Evolutionary conservation across 345 rosid species (phyloP), one percentile per base, ranked within the genome.

Genomic region (Rhodamnia argentea): DNA sequence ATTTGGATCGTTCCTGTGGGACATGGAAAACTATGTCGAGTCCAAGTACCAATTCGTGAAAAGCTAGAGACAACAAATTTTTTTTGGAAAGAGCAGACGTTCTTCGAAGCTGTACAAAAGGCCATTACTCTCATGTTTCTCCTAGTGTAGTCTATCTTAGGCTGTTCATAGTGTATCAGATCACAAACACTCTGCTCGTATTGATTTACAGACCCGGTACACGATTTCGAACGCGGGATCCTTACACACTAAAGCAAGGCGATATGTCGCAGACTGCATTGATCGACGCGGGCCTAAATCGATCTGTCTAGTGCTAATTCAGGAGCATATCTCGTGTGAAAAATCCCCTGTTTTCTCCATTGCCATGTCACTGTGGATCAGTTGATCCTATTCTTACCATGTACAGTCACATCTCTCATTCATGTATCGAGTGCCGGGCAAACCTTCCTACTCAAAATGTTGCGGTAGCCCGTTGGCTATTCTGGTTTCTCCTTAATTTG

Each of bases 1-100:
- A 53, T 95, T 96, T 40, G 99, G 99, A 70, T 93, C 99, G 16
- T 96, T 97, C 92, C 85, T 94, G 29, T 97, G 99, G 98, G 99
- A 97, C 88, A 89, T 96, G 10, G 99, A 97, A 86, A 94, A 92
- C 89, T 93, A 95, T 58, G 98, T 93, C 57, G 99, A 97, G 88
- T 91, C 97, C 82, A 97, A 93, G 84, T 92, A 92, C 88, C 94
- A 93, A 15, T 95, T 96, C 62, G 85, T 97, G 74, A 94, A 91
- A 84, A 90, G 95, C 91, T 95, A 86, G 32, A 5, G 2, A 3
- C 58, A 1, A 50, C 12, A n/a, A 24, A 44, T 54, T 62, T 82
- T 3, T 32, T 47, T 50, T 51, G 32, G 26, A 47, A 47, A 52
- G 75, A 23, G 26, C 32, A 37, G 76, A 29, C 0, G 76, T 37